Evolutionary conservation across 116 monocot species (phyloP).

Genomic region (Zostera marina): DNA sequence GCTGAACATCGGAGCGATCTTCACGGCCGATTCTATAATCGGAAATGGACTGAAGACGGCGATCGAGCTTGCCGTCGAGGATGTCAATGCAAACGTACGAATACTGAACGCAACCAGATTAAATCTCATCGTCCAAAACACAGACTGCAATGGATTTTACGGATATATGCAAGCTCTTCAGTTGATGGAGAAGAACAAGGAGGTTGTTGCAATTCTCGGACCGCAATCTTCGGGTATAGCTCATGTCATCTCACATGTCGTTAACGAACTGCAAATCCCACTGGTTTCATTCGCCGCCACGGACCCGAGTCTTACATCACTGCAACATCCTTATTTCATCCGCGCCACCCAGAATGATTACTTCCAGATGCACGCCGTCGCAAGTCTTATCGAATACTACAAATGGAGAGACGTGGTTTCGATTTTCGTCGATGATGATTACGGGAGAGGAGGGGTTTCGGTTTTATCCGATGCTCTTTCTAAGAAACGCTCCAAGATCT

Average conservation of each 20-base stretch:
- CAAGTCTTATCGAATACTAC: slow-evolving; percentile 37
- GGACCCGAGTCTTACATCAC: slow-evolving; percentile 56
- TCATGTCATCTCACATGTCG: slow-evolving; percentile 64
- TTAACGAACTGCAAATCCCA: slow-evolving; percentile 64
- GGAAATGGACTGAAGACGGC: slow-evolving; percentile 49
- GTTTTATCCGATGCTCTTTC: slow-evolving; percentile 50
- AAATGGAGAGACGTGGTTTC: slow-evolving; percentile 75
- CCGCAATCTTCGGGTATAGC: slow-evolving; percentile 88
- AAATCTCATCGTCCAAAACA: slow-evolving; percentile 31
- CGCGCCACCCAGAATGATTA: slow-evolving; percentile 51
- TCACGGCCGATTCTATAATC: slow-evolving; percentile 54
- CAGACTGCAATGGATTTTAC: slow-evolving; percentile 78
- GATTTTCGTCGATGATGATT: slow-evolving; percentile 80
- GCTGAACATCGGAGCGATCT: slow-evolving; percentile 44
- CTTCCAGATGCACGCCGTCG: slow-evolving; percentile 83
- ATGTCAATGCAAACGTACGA: slow-evolving; percentile 57
- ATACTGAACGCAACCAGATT: slow-evolving; percentile 48
- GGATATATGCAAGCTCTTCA: slow-evolving; percentile 69
- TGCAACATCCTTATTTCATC: slow-evolving; percentile 71
- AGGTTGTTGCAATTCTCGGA: slow-evolving; percentile 69
- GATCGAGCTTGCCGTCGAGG: slow-evolving; percentile 47
- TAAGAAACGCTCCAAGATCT: slow-evolving; percentile 35
- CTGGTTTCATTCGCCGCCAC: slow-evolving; percentile 82
- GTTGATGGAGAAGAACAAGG: slow-evolving; percentile 55
- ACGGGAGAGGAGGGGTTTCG: slow-evolving; percentile 58